Evolutionary conservation across 75 land plant species (phyloP), one percentile per base, ranked within the genome.

Genomic region (Cryptomeria japonica): DNA sequence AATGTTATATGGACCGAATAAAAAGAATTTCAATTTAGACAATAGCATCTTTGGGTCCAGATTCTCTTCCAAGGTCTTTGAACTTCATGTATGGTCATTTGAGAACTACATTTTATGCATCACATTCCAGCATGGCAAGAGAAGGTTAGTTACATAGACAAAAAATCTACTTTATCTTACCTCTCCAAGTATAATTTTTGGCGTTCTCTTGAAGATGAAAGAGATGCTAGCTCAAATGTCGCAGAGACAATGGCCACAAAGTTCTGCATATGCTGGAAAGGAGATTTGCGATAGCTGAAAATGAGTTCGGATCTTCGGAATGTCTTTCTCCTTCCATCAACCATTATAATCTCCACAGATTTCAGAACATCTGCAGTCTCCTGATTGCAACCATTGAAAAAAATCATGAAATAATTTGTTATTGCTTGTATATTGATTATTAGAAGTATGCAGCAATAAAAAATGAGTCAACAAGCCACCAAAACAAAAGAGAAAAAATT

Each of bases 221-320:
- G 88, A n/a, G 80, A 84, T 39, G 49, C 72, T 42, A 95, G 86
- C 79, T 87, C 87, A 83, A 95, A 95, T n/a, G 95, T 95, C 70
- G 92, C 97, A 25, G 92, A 90, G 44, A 89, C 87, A 84, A 95
- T 95, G 15, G 90, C 95, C n/a, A 90, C 93, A 49, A 92, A 46
- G 77, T 91, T 88, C 41, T 91, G 44, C 93, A 92, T 92, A 6
- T 85, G 47, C 73, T 93, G 97, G 77, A 94, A 94, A 6, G 93
- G 90, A 18, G 97, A 95, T 80, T 86, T 90, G 39, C 97, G 93
- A 86, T 95, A 95, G 11, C 93, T 91, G 86, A 88, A 95, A 3
- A 41, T 70, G 42, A 94, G 88, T 38, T 94, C 92, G 22, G 84
- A 75, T 61, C 88, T 88, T 47, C 55, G 53, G 11, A 93, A 76